Conservation (phyloP, 768 basidiomycete species). For the Tylopilus plumbeoviolaceoides region DNA sequence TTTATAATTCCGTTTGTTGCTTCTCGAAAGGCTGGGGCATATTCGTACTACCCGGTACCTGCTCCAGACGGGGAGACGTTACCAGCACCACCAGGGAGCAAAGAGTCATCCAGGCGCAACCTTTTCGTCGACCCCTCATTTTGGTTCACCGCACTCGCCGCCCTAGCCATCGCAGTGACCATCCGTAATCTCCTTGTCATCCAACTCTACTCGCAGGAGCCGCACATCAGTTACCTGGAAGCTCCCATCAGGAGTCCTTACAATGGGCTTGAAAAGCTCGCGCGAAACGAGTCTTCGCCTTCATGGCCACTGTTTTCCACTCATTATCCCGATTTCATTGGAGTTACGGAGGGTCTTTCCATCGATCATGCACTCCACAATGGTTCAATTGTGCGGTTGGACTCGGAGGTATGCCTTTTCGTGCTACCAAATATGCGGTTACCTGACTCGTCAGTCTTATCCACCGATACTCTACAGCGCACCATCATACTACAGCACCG, state of each 20-base stretch:
- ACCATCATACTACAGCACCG: conserved; percentile 20
- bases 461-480: conserved; percentile 4
- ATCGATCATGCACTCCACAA: conserved; percentile 14
- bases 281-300: conserved; percentile 25
- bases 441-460: not conserved
- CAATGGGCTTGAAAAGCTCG: conserved; percentile 20
- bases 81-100: not conserved
- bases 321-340: conserved; percentile 22
- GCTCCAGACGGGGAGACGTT: conserved; percentile 17
- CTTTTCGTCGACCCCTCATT: conserved; percentile 12
- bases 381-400: conserved; percentile 20
- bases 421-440: not conserved
- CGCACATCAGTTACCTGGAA: conserved; percentile 1
- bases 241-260: conserved; percentile 18
- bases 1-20: not conserved
- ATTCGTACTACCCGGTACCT: conserved; percentile 14
- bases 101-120: not conserved
- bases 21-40: not conserved
- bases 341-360: conserved; percentile 5
- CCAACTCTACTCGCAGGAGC: conserved; percentile 5
- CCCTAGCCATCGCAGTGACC: conserved; percentile 16
- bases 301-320: conserved; percentile 24
- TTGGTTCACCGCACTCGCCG: conserved; percentile 18
- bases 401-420: conserved; percentile 10
- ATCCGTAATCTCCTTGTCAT: conserved; percentile 20